Evolutionary conservation across 495 filamentous ascomycete genomes (phyloP).

Genomic region (Tuber magnatum): DNA sequence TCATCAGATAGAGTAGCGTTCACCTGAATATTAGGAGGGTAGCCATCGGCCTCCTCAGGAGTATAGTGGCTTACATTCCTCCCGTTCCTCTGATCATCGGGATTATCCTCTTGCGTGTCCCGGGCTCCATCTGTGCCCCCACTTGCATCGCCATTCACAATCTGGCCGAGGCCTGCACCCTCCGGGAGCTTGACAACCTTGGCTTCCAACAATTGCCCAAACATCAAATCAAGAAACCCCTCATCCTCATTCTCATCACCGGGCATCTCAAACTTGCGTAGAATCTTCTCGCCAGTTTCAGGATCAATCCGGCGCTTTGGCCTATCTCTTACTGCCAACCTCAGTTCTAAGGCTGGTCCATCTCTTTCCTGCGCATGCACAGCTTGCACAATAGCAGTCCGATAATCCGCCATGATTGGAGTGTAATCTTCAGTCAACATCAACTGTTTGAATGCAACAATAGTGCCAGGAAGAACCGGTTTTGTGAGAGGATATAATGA

Average conservation of each 20-base stretch:
- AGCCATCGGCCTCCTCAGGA: background rate
- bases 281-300: slow-evolving; percentile 54
- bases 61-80: background rate
- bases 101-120: background rate
- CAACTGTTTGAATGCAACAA: slow-evolving; percentile 74
- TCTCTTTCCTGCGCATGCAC: slow-evolving; percentile 43
- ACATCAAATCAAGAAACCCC: slow-evolving; percentile 49
- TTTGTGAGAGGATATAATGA: slow-evolving; percentile 51
- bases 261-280: slow-evolving; percentile 62
- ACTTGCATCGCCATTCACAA: background rate
- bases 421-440: slow-evolving; percentile 71
- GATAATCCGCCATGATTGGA: slow-evolving; percentile 60
- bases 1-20: background rate
- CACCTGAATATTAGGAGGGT: background rate
- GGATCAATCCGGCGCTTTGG: slow-evolving; percentile 49
- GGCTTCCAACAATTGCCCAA: slow-evolving; percentile 55
- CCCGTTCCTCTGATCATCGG: background rate
- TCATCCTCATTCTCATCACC: slow-evolving; percentile 50
- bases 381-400: slow-evolving; percentile 59
- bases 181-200: slow-evolving; percentile 50
- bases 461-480: slow-evolving; percentile 53
- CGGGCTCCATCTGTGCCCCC: background rate
- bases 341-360: slow-evolving; percentile 51
- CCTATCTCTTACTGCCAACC: slow-evolving; percentile 59
- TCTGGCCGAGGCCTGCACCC: slow-evolving; percentile 11